Evolutionary conservation across 805 yeast species (phyloP).

Genomic region (Candida xyloterini): DNA sequence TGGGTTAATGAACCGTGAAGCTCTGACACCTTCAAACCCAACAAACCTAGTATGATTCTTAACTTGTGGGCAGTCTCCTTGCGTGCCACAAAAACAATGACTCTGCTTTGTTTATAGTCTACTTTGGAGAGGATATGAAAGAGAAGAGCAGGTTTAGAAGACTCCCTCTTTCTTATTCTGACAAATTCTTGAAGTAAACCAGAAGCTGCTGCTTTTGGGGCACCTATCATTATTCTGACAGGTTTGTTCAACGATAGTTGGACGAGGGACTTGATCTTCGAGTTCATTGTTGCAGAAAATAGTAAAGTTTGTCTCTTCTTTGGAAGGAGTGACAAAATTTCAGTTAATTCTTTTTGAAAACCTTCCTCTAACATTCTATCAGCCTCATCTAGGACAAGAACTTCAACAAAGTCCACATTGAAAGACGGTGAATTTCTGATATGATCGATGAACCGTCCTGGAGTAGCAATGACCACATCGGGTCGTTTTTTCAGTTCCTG

Average conservation of each 20-base stretch:
- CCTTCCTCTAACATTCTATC: slow-evolving; percentile 99
- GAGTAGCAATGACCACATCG: slow-evolving; percentile 95
- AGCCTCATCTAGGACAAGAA: slow-evolving; percentile 93
- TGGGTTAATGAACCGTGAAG: slow-evolving; percentile 82
- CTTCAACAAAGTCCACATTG: slow-evolving; percentile 86
- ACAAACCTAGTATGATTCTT: slow-evolving; percentile 68
- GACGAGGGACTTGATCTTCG: slow-evolving; percentile 81
- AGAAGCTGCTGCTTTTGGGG: slow-evolving; percentile 92
- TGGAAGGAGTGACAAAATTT: slow-evolving; percentile 83
- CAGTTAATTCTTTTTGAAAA: slow-evolving; percentile 91
- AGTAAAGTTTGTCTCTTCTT: slow-evolving; percentile 88
- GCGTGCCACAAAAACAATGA: slow-evolving; percentile 87
- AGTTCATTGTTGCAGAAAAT: slow-evolving; percentile 98
- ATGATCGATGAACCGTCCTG: slow-evolving; percentile 98
- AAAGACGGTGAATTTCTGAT: slow-evolving; percentile 92
- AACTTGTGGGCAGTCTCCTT: slow-evolving; percentile 88
- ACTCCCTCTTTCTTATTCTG: slow-evolving; percentile 87
- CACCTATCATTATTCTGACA: slow-evolving; percentile 91
- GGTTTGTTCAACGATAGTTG: slow-evolving; percentile 88
- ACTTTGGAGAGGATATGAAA: slow-evolving; percentile 66
- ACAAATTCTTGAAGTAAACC: slow-evolving; percentile 92
- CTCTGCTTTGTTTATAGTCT: slow-evolving; percentile 63
- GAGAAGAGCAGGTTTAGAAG: slow-evolving; percentile 77
- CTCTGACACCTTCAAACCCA: slow-evolving; percentile 77
- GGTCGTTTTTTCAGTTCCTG: slow-evolving; percentile 90